phyloP scores from a whole-genome alignment of 1,284 basidiomycete genomes.

The Puccinia novopanici region DNA sequence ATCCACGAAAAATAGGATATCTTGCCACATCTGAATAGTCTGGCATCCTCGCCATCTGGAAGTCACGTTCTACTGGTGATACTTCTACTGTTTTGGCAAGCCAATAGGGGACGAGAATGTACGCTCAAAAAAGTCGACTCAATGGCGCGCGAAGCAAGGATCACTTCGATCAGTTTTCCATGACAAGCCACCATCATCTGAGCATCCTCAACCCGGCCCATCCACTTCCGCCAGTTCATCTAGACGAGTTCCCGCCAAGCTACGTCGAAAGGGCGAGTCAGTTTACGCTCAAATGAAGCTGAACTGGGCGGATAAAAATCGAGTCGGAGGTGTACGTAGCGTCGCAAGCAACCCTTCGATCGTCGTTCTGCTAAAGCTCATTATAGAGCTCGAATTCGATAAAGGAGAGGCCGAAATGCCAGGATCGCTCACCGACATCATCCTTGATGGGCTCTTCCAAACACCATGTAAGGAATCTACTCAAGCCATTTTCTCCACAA shows the following conservation, averaged over 20 bases:
- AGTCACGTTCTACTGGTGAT: constrained; percentile 82
- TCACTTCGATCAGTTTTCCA: constrained; percentile 71
- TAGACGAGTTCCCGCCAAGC: constrained; percentile 63
- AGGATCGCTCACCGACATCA: constrained; percentile 76
- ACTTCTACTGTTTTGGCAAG: constrained; percentile 69
- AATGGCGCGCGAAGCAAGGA: constrained; percentile 75
- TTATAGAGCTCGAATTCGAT: constrained; percentile 75
- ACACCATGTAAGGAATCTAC: constrained; percentile 64
- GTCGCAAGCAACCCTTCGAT: constrained; percentile 28
- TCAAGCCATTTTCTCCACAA: background rate
- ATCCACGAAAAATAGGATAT: constrained; percentile 66
- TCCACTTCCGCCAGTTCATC: constrained; percentile 50
- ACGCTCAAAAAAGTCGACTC: constrained; percentile 74
- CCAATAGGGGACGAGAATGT: constrained; percentile 63
- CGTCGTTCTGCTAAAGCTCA: constrained; percentile 62
- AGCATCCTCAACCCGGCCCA: background rate
- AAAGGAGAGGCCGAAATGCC: constrained; percentile 66
- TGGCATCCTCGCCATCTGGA: constrained; percentile 79
- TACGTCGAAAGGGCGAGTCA: constrained; percentile 64
- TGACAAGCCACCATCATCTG: background rate
- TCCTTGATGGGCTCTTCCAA: constrained; percentile 78
- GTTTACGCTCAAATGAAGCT: constrained; percentile 66
- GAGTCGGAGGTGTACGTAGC: constrained; percentile 1
- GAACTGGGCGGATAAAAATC: constrained; percentile 22
- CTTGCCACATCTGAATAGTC: constrained; percentile 66